Percentiles rank a stretch among this genome's conserved stretches.
Evolutionary conservation across 768 basidiomycete genomes (phyloP).

Genomic region (Leucocoprinus birnbaumii): DNA sequence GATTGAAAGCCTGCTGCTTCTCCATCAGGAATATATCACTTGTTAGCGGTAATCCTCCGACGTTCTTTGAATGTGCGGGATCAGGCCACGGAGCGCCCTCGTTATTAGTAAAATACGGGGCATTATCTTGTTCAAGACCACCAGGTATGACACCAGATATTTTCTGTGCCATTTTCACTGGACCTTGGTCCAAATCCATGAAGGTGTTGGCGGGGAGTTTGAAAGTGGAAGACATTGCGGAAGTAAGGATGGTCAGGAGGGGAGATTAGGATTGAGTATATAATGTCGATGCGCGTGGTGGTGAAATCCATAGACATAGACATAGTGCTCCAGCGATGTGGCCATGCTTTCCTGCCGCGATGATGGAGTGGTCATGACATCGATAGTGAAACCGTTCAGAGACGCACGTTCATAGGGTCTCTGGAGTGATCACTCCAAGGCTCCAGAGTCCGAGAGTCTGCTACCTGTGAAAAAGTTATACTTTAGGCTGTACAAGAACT

Average conservation of each 20-base stretch:
- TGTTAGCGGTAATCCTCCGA: conserved; percentile 11
- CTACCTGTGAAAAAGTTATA: too few species aligned
- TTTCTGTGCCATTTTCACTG: conserved; percentile 10
- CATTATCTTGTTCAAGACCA: conserved; percentile 3
- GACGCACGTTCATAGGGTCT: too few species aligned
- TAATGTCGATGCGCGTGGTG: not conserved
- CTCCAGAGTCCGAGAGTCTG: too few species aligned
- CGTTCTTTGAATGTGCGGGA: conserved; percentile 11
- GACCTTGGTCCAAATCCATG: conserved; percentile 12
- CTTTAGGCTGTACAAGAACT: too few species aligned
- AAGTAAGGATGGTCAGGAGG: not conserved
- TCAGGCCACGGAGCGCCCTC: conserved; percentile 14
- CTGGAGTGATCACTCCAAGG: too few species aligned
- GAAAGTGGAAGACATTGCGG: not conserved
- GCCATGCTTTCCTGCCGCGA: not conserved
- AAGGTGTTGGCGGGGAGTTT: conserved; percentile 1
- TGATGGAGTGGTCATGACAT: too few species aligned
- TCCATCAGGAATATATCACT: conserved; percentile 14
- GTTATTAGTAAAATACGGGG: conserved; percentile 14
- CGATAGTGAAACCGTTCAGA: too few species aligned
- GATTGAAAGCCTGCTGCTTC: conserved; percentile 14
- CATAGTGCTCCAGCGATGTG: not conserved
- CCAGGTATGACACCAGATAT: conserved; percentile 5
- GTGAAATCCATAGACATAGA: too few species aligned
- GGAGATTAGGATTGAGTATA: too few species aligned